Percentiles rank a stretch among this genome's conserved stretches.
phyloP scores from a whole-genome alignment of 192 early-diverging fungal genomes.

The Coemansia sp. region DNA sequence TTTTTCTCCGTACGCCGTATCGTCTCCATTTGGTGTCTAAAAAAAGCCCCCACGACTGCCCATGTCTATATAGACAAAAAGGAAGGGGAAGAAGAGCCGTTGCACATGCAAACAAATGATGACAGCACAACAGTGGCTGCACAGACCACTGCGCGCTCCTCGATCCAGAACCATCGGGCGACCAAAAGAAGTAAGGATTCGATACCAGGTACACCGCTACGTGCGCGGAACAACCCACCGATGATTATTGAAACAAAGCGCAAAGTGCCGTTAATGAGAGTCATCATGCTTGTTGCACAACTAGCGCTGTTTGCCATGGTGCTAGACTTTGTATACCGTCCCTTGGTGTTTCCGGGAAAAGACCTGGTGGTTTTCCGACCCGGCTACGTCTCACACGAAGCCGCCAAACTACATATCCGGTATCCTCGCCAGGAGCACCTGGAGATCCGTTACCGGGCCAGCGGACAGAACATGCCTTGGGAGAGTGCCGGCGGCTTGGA shows the following conservation, averaged over 20 bases:
- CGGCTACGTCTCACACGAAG: conserved; percentile 42
- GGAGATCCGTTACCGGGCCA: conserved; percentile 35
- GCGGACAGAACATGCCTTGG: conserved; percentile 24
- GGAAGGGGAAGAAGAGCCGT: background rate
- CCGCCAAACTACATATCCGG: conserved; percentile 45
- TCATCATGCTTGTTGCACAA: conserved; percentile 25
- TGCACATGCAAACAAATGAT: background rate
- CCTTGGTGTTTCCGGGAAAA: conserved; percentile 27
- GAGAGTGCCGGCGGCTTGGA: conserved; percentile 31
- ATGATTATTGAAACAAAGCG: background rate
- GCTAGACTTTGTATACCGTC: conserved; percentile 53
- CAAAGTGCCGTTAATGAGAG: conserved; percentile 13
- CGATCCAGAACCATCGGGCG: background rate
- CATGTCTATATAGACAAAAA: background rate
- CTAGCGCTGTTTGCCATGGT: conserved; percentile 43
- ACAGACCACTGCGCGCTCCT: background rate
- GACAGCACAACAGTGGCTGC: too few relatives aligned
- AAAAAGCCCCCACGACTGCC: background rate
- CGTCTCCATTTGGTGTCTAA: conserved; percentile 6
- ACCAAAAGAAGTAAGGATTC: background rate
- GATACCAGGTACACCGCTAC: background rate
- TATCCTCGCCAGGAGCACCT: conserved; percentile 32
- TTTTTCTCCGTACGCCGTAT: conserved; percentile 38
- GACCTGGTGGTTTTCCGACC: conserved; percentile 40
- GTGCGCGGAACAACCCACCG: background rate